Conservation (phyloP, 2,329 filamentous ascomycete genomes). For the Alternaria dauci region DNA sequence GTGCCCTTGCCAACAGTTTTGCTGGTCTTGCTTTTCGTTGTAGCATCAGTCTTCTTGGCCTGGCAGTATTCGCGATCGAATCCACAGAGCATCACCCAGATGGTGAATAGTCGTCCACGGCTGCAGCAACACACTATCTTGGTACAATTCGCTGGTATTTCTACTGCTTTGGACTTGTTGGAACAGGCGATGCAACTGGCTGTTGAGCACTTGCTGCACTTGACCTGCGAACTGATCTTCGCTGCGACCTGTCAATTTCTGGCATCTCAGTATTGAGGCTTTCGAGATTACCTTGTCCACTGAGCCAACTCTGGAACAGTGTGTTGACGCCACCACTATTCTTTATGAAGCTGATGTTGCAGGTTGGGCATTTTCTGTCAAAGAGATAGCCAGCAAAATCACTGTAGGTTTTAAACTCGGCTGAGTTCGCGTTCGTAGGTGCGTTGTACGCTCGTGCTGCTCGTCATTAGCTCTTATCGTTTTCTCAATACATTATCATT, state of each 20-base stretch:
- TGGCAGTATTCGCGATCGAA: constrained; percentile 40
- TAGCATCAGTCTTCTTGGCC: constrained; percentile 15
- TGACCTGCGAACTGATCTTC: constrained; percentile 12
- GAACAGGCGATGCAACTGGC: constrained; percentile 19
- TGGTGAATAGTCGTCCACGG: constrained; percentile 37
- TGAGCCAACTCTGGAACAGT: constrained; percentile 22
- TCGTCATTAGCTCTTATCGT: background rate
- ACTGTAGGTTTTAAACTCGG: constrained; percentile 2
- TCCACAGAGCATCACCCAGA: constrained; percentile 47
- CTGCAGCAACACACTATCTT: constrained; percentile 44
- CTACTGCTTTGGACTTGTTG: background rate
- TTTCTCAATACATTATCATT: background rate
- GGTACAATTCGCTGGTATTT: background rate
- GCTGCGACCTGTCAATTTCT: background rate
- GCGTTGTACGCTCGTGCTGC: background rate
- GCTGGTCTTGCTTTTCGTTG: background rate
- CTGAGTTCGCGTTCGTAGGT: background rate
- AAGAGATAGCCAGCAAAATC: constrained; percentile 10
- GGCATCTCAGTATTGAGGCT: background rate
- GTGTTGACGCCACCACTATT: constrained; percentile 1
- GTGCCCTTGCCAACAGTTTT: background rate
- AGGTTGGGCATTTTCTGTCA: background rate
- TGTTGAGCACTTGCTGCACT: constrained; percentile 22
- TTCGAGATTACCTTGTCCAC: background rate
- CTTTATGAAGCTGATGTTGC: constrained; percentile 1